Percentiles rank a stretch among this genome's conserved stretches.
Conservation (phyloP, 2,329 filamentous ascomycete species). For the Alternaria postmessia region DNA sequence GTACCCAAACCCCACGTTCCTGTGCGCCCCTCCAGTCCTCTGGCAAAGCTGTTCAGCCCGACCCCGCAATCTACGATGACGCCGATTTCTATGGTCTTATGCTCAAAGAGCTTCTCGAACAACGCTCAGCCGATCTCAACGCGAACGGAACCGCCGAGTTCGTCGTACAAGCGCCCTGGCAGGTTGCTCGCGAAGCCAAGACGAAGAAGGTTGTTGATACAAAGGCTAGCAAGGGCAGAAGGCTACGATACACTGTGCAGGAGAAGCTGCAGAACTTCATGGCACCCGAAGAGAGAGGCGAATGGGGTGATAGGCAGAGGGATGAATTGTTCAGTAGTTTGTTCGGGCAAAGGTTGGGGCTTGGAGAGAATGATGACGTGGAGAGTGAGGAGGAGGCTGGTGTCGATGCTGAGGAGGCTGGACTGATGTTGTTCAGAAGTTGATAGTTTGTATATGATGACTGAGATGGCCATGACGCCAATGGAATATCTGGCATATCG, state of each 20-base stretch:
- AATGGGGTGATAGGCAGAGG: slow-evolving; percentile 82
- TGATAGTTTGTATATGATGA: slow-evolving; percentile 15
- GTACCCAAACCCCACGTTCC: slow-evolving; percentile 75
- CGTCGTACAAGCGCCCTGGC: slow-evolving; percentile 60
- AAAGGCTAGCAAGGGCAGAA: slow-evolving; percentile 92
- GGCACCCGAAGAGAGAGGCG: slow-evolving; percentile 83
- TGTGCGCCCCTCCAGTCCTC: slow-evolving; percentile 75
- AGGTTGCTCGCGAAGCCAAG: slow-evolving; percentile 78
- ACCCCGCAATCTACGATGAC: slow-evolving; percentile 79
- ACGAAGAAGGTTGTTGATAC: slow-evolving; percentile 88
- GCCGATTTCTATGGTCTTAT: slow-evolving; percentile 93
- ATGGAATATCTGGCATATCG: not conserved
- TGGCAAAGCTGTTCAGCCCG: slow-evolving; percentile 31
- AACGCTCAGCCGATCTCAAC: slow-evolving; percentile 73
- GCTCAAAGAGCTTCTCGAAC: slow-evolving; percentile 90
- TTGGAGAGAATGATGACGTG: slow-evolving; percentile 55
- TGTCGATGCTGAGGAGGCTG: slow-evolving; percentile 48
- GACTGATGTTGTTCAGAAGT: slow-evolving; percentile 51
- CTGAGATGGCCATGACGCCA: not conserved
- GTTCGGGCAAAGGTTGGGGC: slow-evolving; percentile 56
- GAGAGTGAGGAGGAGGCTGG: slow-evolving; percentile 47
- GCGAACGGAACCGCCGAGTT: slow-evolving; percentile 57
- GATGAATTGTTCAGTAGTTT: slow-evolving; percentile 66
- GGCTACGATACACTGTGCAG: slow-evolving; percentile 92
- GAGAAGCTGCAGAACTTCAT: slow-evolving; percentile 99